Evolutionary conservation across 192 early-diverging fungal species (phyloP), one percentile per base, ranked within the genome.

Genomic region (Gonapodya prolifera): DNA sequence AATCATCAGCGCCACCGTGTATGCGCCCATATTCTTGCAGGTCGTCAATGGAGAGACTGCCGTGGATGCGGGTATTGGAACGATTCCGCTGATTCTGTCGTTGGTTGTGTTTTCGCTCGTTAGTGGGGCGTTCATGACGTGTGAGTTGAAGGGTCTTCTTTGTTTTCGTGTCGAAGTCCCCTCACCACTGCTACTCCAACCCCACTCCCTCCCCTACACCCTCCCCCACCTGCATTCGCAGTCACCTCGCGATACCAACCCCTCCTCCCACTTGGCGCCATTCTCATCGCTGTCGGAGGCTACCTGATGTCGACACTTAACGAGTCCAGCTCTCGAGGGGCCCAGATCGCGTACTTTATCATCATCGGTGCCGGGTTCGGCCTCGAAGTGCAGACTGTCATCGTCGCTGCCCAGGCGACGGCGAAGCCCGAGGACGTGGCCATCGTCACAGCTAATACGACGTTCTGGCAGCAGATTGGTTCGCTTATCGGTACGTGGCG

Each of bases 71-170:
- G 91, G 91, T 33, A 78, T 91, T 17, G 87, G 88, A 76, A 83
- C 90, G 1, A 78, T 92, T 18, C 91, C 90, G 0, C 89, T 87
- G 34, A 85, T 91, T 78, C 76, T 83, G 69, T 82, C 84, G 36
- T 81, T 91, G 0, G 85, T 87, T 45, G 71, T 85, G 23, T 85
- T 86, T 1, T 87, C 89, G 13, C 82, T 89, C 1, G 83, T 81
- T 0, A 83, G 85, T 0, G 87, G 87, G 33, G 80, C 85, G 71
- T 81, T 84, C 79, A 80, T 91, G 69, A 82, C 83, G 35, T 86
- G 85, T n/a, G n/a, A n/a, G n/a, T n/a, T n/a, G n/a, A n/a, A n/a
- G n/a, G n/a, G n/a, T n/a, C n/a, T n/a, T n/a, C n/a, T n/a, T n/a
- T n/a, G n/a, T n/a, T n/a, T n/a, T n/a, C n/a, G n/a, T n/a, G n/a